Evolutionary conservation across 805 yeast species (phyloP).

Genomic region (Jamesozyma piceae): DNA sequence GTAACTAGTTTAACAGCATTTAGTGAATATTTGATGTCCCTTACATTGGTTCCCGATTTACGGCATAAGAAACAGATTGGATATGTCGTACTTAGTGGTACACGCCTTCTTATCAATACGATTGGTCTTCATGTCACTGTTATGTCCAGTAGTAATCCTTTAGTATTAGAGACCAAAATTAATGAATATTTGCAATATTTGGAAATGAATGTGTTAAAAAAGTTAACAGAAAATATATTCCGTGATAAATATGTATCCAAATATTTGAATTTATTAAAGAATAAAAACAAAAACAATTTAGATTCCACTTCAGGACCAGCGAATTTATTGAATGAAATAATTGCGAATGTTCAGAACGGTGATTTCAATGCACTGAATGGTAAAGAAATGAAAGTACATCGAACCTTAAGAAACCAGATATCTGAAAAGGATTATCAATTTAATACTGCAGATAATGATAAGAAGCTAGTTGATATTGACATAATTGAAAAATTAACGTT

Average conservation of each 20-base stretch:
- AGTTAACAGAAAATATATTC: conserved; percentile 32
- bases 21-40: conserved; percentile 38
- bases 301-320: conserved; percentile 27
- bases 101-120: conserved; percentile 40
- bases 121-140: conserved; percentile 51
- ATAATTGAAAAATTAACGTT: conserved; percentile 29
- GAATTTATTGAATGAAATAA: conserved; percentile 29
- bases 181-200: conserved; percentile 40
- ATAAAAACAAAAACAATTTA: conserved; percentile 5
- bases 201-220: conserved; percentile 26
- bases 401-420: conserved; percentile 42
- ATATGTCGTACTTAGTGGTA: conserved; percentile 51
- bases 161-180: conserved; percentile 36
- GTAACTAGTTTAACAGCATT: conserved; percentile 38
- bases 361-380: conserved; percentile 16
- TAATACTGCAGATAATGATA: conserved; percentile 14
- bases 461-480: conserved; percentile 29
- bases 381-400: conserved; percentile 35
- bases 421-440: conserved; percentile 36
- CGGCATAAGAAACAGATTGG: conserved; percentile 53
- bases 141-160: conserved; percentile 43
- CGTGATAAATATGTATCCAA: conserved; percentile 27
- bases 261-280: conserved; percentile 28
- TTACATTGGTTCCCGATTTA: conserved; percentile 38
- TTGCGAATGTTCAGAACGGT: conserved; percentile 31